Evolutionary conservation across 805 yeast genomes (phyloP), one percentile per base, ranked within the genome.

Genomic region (Barnettozyma pratensis): DNA sequence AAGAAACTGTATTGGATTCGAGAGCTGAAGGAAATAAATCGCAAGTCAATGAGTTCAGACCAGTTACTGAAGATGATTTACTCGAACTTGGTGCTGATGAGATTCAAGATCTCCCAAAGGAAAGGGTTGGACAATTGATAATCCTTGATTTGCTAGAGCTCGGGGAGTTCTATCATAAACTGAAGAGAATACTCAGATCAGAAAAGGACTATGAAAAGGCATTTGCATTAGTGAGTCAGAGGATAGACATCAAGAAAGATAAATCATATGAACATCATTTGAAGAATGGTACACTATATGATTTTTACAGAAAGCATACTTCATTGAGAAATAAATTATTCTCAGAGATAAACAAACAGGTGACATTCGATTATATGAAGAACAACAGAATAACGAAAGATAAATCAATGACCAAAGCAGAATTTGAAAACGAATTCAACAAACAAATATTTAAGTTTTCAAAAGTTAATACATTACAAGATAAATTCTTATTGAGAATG

Each of bases 1-100:
- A 28, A 14, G 29, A 25, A n/a, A 30, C 28, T 14, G 27, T 12
- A 12, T 5, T 19, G 19, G 19, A 19, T 25, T 11, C 30, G 14
- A n/a, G 27, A 28, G 27, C 12, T 43, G 31, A 14, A 32, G 19
- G 14, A 4, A 30, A 39, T 34, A 12, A 1, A 5, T 6, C 14
- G 6, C 14, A 27, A 30, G 11, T 25, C 4, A 30, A 36, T 12
- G 42, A 34, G 10, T 4, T 37, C 5, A 19, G 41, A 10, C 54
- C 56, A 25, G 7, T 53, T 5, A 44, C 48, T 10, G 56, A 50
- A 14, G n/a, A 30, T 6, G 51, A 53, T 7, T 32, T 54, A 7
- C 31, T 41, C 4, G 28, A 14, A 1, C 14, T 48, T 8, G 53
- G 52, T 2, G 36, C 45, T 7, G 34, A 43, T 9, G 36, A 26